Evolutionary conservation across 2,329 filamentous ascomycete genomes (phyloP).

Genomic region (Aureobasidium sp.): DNA sequence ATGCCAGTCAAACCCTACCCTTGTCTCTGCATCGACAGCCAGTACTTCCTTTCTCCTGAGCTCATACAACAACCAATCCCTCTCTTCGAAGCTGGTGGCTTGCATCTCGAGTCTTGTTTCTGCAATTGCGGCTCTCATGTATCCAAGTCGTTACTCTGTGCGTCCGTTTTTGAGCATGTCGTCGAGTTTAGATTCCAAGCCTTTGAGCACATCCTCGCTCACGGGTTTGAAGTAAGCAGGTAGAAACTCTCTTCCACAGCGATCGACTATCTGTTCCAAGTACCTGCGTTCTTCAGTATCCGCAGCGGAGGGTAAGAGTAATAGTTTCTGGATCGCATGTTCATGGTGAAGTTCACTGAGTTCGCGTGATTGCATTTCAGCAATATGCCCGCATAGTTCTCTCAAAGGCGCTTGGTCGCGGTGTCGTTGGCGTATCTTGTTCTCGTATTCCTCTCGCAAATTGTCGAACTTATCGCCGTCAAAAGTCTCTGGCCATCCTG

Average conservation of each 20-base stretch:
- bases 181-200: neutral
- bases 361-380: neutral
- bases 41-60: neutral
- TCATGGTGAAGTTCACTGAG: neutral
- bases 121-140: neutral
- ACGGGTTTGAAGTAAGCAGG: neutral
- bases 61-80: neutral
- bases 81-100: neutral
- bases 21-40: neutral
- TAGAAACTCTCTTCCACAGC: neutral
- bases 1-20: neutral
- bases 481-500: neutral
- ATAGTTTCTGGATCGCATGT: neutral
- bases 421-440: neutral
- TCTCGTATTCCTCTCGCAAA: neutral
- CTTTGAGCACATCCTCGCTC: neutral
- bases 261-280: neutral
- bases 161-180: neutral
- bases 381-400: neutral
- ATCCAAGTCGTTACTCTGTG: neutral
- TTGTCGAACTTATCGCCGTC: neutral
- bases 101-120: neutral
- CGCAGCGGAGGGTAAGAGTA: neutral
- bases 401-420: neutral
- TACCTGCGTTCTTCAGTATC: neutral